Evolutionary conservation across 805 yeast genomes (phyloP).

Genomic region (Kazachstania viticola): DNA sequence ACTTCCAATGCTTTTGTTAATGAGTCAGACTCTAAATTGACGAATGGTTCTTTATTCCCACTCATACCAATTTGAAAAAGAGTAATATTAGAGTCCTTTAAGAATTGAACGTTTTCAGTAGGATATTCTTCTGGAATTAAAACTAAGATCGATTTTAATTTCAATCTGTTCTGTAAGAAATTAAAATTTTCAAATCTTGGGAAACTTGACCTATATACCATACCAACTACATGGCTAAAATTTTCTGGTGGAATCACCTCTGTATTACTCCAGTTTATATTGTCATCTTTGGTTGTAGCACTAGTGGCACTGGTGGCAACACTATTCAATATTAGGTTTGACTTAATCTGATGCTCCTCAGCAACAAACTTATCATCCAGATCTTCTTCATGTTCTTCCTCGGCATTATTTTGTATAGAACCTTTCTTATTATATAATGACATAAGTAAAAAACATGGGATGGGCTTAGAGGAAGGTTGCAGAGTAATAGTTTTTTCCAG

Average conservation of each 20-base stretch:
- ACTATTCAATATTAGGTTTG: too few species aligned
- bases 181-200: slow-evolving; percentile 77
- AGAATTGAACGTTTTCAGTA: slow-evolving; percentile 53
- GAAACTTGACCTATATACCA: slow-evolving; percentile 78
- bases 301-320: too few species aligned
- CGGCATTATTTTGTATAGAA: slow-evolving; percentile 1
- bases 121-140: slow-evolving; percentile 91
- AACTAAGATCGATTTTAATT: slow-evolving; percentile 65
- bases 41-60: slow-evolving; percentile 93
- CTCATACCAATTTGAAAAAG: slow-evolving; percentile 85
- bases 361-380: slow-evolving; percentile 14
- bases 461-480: too few species aligned
- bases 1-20: slow-evolving; percentile 74
- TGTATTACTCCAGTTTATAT: too few species aligned
- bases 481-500: too few species aligned
- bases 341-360: slow-evolving; percentile 15
- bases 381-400: slow-evolving; percentile 14
- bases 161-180: slow-evolving; percentile 45
- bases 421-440: too few species aligned
- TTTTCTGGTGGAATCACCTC: slow-evolving; percentile 67
- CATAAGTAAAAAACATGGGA: too few species aligned
- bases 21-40: slow-evolving; percentile 53
- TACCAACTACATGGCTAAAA: slow-evolving; percentile 70
- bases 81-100: slow-evolving; percentile 47
- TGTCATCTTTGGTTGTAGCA: too few species aligned